phyloP scores from a whole-genome alignment of 2,329 filamentous ascomycete species.

The Aureobasidium lini region DNA sequence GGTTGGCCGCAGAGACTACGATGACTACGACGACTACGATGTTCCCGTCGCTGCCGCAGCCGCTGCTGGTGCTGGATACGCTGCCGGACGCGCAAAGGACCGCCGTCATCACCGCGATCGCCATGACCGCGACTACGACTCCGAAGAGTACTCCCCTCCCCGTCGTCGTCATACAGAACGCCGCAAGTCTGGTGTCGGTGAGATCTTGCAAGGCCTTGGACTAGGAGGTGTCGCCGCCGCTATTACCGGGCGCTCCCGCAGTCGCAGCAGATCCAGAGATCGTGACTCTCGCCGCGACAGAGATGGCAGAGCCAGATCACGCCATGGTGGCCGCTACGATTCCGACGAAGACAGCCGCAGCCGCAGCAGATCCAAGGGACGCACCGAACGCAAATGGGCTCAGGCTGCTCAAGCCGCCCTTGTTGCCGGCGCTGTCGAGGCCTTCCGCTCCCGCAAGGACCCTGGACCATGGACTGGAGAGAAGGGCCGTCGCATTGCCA shows the following conservation, averaged over 20 bases:
- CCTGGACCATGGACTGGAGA: conserved; percentile 83
- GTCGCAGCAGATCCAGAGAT: conserved; percentile 53
- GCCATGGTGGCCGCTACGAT: conserved; percentile 31
- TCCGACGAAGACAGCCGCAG: conserved; percentile 44
- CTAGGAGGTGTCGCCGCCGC: conserved; percentile 47
- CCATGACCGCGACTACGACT: conserved; percentile 32
- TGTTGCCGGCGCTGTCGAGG: conserved; percentile 83
- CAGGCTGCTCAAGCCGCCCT: conserved; percentile 89
- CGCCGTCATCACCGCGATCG: conserved; percentile 42
- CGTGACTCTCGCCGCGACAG: conserved; percentile 47
- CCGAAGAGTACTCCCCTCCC: conserved; percentile 36
- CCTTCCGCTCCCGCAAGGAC: conserved; percentile 82
- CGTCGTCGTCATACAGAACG: conserved; percentile 34
- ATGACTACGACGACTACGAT: conserved; percentile 50
- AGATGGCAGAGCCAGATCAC: conserved; percentile 39
- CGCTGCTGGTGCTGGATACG: conserved; percentile 28
- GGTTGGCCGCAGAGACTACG: conserved; percentile 47
- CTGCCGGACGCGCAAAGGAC: conserved; percentile 24
- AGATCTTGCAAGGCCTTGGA: conserved; percentile 52
- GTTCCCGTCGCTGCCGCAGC: conserved; percentile 36
- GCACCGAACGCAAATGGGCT: conserved; percentile 53
- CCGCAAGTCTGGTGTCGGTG: conserved; percentile 54
- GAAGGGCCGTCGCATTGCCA: conserved; percentile 86
- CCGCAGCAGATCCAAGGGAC: conserved; percentile 42
- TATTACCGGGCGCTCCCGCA: conserved; percentile 50